Evolutionary conservation across 345 rosid species (phyloP).

Genomic region (Syzygium grande): DNA sequence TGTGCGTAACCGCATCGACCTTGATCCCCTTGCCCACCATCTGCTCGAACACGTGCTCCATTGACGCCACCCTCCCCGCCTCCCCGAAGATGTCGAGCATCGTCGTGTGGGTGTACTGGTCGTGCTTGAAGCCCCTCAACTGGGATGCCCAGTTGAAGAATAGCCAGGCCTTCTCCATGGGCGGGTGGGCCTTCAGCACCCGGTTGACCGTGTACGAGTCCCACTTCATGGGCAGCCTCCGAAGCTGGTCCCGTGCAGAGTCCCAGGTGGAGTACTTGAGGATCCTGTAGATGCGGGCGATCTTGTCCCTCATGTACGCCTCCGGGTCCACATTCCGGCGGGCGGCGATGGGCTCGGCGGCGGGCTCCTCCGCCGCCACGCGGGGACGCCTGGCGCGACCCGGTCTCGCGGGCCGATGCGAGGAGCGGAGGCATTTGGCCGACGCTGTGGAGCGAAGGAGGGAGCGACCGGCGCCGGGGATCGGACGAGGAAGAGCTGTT

Average conservation of each 20-base stretch:
- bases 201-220: slow-evolving; percentile 74
- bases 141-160: slow-evolving; percentile 71
- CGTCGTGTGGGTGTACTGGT: slow-evolving; percentile 82
- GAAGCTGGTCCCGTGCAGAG: slow-evolving; percentile 48
- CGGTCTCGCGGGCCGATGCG: not conserved
- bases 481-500: not conserved
- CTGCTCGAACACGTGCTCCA: slow-evolving; percentile 44
- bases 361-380: not conserved
- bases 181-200: slow-evolving; percentile 79
- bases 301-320: slow-evolving; percentile 39
- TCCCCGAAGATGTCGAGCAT: slow-evolving; percentile 94
- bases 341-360: not conserved
- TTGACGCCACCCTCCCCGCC: slow-evolving; percentile 66
- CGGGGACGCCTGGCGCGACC: not conserved
- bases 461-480: not conserved
- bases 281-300: slow-evolving; percentile 50
- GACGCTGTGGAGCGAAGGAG: not conserved
- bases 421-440: not conserved
- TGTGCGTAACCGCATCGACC: slow-evolving; percentile 69
- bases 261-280: slow-evolving; percentile 77
- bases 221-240: slow-evolving; percentile 44
- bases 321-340: slow-evolving; percentile 13
- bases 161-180: slow-evolving; percentile 90
- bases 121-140: slow-evolving; percentile 60
- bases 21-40: slow-evolving; percentile 58